Evolutionary conservation across 305 asterid species (phyloP), one percentile per base, ranked within the genome.

Genomic region (Fraxinus latifolia): DNA sequence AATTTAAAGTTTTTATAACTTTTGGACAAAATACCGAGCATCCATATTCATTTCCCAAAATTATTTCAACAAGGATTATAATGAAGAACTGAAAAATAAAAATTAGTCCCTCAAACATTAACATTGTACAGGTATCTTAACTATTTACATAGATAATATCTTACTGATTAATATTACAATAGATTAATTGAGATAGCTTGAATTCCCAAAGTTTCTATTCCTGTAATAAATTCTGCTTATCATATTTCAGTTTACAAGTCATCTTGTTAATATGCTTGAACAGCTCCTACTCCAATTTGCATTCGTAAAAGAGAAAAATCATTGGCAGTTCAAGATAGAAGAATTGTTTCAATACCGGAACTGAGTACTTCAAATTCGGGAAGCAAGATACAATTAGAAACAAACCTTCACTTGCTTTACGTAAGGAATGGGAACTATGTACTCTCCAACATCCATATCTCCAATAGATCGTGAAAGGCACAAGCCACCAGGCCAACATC

Each of bases 401-500:
- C 92, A 55, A 79, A 96, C 99, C 99, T 94, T 96, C 76, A 96
- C 97, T 94, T 96, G 98, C 93, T 96, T 96, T 80, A 96, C 99
- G 80, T 93, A 85, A 55, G 99, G 99, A 17, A 96, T 90, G n/a
- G 98, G 98, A 89, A 96, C 98, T 83, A 96, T 96, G 84, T 77
- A 96, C 89, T 96, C 99, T 9, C 99, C 99, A 77, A 95, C 97
- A 88, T 96, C 99, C 98, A 96, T 89, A 87, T 96, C 99, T 21
- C 99, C 99, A 75, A 96, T 91, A 83, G 99, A 96, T 82, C 99
- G 93, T 1, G 99, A 95, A 73, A 96, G 97, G 87, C 99, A 95
- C 86, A 96, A 87, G 4, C 99, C 99, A 79, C 98, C 99, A 31
- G 99, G 99, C 99, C 99, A 96, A 83, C 99, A 96, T 91, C 99